Conservation (phyloP, 208 protist genomes). For the Willaertia magna region DNA sequence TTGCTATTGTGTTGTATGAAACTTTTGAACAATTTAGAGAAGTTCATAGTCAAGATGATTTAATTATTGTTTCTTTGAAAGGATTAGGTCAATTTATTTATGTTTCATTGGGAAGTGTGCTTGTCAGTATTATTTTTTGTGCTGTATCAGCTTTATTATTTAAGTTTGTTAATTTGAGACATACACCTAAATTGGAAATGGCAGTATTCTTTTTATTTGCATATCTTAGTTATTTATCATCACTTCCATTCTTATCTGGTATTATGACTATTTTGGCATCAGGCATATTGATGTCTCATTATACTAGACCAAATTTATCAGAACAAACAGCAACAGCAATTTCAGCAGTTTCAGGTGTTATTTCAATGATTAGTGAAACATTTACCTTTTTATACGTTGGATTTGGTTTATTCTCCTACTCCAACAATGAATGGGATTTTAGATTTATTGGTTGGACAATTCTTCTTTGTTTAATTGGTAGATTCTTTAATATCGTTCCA, state of each 20-base stretch:
- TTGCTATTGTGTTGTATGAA: slow-evolving; percentile 34
- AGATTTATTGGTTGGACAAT: not conserved
- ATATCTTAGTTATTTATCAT: slow-evolving; percentile 34
- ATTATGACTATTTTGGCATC: slow-evolving; percentile 50
- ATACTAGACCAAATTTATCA: slow-evolving; percentile 22
- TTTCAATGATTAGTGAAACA: slow-evolving; percentile 36
- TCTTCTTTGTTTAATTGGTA: slow-evolving; percentile 20
- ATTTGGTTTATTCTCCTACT: slow-evolving; percentile 18
- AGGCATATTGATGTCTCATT: slow-evolving; percentile 46
- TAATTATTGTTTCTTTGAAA: not conserved
- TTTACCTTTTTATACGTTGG: slow-evolving; percentile 44
- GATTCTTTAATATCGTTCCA: slow-evolving; percentile 31
- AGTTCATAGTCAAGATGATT: not conserved
- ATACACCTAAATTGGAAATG: slow-evolving; percentile 25
- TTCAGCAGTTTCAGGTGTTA: slow-evolving; percentile 15
- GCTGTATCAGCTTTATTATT: slow-evolving; percentile 18
- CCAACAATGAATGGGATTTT: not conserved
- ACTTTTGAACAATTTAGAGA: not conserved
- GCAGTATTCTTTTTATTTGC: slow-evolving; percentile 36
- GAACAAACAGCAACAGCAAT: not conserved
- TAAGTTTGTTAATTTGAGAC: slow-evolving; percentile 18
- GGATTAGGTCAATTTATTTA: slow-evolving; percentile 16
- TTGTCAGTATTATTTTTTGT: slow-evolving; percentile 19
- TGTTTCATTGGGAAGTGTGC: slow-evolving; percentile 27
- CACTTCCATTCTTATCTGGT: slow-evolving; percentile 38